Base-by-base conservation (phyloP, 257 asterid species). In the Solanum bukasovii region DNA sequence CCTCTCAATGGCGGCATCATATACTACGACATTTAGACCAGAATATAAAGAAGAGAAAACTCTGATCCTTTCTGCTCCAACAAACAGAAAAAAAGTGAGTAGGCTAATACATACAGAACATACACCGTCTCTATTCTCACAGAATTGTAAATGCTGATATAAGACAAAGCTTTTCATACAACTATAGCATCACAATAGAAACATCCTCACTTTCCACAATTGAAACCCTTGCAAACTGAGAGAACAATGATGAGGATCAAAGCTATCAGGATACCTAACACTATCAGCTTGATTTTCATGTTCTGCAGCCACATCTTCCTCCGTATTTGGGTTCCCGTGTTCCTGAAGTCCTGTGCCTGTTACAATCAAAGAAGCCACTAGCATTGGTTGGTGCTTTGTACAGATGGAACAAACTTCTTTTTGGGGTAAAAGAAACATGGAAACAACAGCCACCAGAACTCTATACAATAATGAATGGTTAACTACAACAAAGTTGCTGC, bases 221-320 rank as follows among this genome's bases (percentile, higher is more conserved):
- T 92, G 91, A 95, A 95, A 7, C 98, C 98, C 85, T 87, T 91
- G 93, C 98, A 95, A 84, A 89, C 93, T 8, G 97, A 94, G 88
- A 94, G 93, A 65, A 95, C 92, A 87, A 95, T 95, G 86, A 95
- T 95, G 85, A 95, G 98, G 91, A 95, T 93, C 93, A 95, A 89
- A 7, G 98, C 98, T 23, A 95, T 63, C 79, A 95, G 78, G 74
- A 95, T 95, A 34, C 91, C 98, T 82, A 94, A 88, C 18, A 95
- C 98, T 16, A 95, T 94, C 91, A 95, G 90, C 92, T 95, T 95
- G 89, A 95, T 90, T 92, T 95, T 95, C 98, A 94, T 95, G 94
- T 95, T 94, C 89, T 94, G 96, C 87, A 95, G 92, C 98, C 98
- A 95, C 98, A 95, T 95, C 89, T 94, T 95, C 88, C 98, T 92